phyloP scores from a whole-genome alignment of 176 grass and related monocot genomes.

The barley (Hordeum vulgare) region DNA sequence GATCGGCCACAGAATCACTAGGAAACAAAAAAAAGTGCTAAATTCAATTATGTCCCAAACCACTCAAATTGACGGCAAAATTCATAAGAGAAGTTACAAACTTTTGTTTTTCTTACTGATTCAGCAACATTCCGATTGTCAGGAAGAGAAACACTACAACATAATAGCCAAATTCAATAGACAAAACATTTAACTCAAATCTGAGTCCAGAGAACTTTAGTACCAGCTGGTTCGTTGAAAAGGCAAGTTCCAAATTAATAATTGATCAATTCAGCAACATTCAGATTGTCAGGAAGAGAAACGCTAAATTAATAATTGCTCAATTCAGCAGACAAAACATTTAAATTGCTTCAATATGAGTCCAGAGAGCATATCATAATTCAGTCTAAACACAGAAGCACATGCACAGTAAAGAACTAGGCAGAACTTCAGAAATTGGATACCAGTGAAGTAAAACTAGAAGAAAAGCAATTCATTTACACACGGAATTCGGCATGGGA shows the following conservation, averaged over 20 bases:
- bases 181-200: too few species aligned
- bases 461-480: too few species aligned
- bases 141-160: background rate
- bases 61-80: background rate
- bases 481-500: too few species aligned
- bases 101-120: background rate
- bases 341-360: background rate
- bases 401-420: background rate
- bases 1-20: too few species aligned
- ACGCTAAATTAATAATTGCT: background rate
- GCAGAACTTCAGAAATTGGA: background rate
- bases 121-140: background rate
- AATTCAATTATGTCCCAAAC: background rate
- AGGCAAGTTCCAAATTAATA: background rate
- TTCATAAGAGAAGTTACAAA: background rate
- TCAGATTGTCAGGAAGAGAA: background rate
- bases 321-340: background rate
- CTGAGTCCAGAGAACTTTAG: too few species aligned
- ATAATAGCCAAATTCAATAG: too few species aligned
- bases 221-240: background rate
- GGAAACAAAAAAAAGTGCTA: too few species aligned
- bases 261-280: background rate
- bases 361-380: background rate
- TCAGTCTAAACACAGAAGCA: background rate
- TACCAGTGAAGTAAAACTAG: background rate